Percentiles rank a stretch among this genome's conserved stretches.
Conservation (phyloP, 2,329 filamentous ascomycete genomes). For the Torrubiella hemipterigena region DNA sequence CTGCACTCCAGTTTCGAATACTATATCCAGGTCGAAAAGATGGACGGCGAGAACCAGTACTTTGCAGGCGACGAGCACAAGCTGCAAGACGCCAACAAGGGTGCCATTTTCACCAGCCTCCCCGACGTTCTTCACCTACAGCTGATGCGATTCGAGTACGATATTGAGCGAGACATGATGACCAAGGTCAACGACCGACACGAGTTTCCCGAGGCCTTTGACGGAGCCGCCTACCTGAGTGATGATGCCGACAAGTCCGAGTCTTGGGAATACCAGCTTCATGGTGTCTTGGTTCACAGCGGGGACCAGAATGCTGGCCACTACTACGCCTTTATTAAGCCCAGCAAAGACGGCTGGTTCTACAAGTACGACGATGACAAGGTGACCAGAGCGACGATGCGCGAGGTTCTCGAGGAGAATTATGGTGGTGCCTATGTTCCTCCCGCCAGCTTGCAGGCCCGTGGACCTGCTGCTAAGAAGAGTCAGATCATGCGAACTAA, state of each 20-base stretch:
- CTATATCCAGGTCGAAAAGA: conserved; percentile 91
- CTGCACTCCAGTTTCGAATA: conserved; percentile 91
- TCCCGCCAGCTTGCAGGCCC: conserved; percentile 32
- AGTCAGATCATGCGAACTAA: conserved; percentile 51
- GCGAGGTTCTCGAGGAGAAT: conserved; percentile 91
- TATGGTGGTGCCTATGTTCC: conserved; percentile 76
- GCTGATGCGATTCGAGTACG: conserved; percentile 95
- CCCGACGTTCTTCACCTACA: conserved; percentile 90
- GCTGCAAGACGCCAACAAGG: conserved; percentile 92
- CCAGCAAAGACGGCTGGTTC: conserved; percentile 84
- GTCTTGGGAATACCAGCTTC: conserved; percentile 81
- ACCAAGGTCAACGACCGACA: conserved; percentile 97
- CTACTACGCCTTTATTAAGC: conserved; percentile 96
- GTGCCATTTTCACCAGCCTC: conserved; percentile 92
- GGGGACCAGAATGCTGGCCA: conserved; percentile 95
- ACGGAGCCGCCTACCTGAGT: conserved; percentile 77
- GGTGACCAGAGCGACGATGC: conserved; percentile 84
- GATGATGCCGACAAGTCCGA: conserved; percentile 80
- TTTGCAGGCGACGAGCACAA: conserved; percentile 83
- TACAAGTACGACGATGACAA: conserved; percentile 97
- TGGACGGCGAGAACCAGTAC: conserved; percentile 98
- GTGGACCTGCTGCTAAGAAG: conserved; percentile 40
- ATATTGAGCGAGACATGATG: conserved; percentile 91
- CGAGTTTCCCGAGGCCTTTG: conserved; percentile 75
- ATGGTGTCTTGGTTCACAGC: conserved; percentile 91